A percentile compares a stretch with the other conserved stretches of the same genome.
Evolutionary conservation across 257 asterid genomes (phyloP).

Genomic region (Solanum ahanhuiri): DNA sequence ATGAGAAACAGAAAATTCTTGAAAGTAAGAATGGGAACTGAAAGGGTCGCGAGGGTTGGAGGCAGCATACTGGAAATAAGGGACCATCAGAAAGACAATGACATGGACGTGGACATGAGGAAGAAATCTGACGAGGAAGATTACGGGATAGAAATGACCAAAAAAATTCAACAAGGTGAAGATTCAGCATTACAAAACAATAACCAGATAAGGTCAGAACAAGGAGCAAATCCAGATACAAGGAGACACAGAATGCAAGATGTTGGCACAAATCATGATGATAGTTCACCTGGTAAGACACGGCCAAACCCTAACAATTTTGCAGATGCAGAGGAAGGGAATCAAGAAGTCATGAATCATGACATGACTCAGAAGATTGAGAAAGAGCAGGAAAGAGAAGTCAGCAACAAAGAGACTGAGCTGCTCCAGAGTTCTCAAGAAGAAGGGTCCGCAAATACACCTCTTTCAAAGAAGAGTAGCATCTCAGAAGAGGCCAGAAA

Average conservation of each 20-base stretch:
- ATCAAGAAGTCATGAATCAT: neutral
- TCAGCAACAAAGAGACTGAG: neutral
- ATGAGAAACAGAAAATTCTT: neutral
- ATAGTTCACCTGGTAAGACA: neutral
- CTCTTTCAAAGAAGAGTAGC: neutral
- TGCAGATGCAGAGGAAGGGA: neutral
- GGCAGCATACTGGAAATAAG: neutral
- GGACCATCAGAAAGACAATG: neutral
- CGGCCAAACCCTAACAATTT: neutral
- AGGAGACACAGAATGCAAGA: neutral
- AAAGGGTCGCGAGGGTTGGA: neutral
- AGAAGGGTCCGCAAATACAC: neutral
- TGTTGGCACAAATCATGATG: neutral
- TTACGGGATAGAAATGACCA: neutral
- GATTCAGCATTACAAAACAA: neutral
- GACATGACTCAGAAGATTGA: neutral
- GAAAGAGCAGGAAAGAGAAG: neutral
- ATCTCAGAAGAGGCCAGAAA: neutral
- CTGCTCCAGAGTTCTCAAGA: neutral
- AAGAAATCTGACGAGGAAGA: conserved; percentile 1
- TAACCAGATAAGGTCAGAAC: neutral
- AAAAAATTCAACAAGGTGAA: neutral
- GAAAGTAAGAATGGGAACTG: neutral
- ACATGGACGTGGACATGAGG: neutral
- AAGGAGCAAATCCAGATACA: neutral